Percentiles rank a stretch among this genome's conserved stretches.
Evolutionary conservation across 2,329 filamentous ascomycete species (phyloP).

Genomic region (Penicillium sp.): DNA sequence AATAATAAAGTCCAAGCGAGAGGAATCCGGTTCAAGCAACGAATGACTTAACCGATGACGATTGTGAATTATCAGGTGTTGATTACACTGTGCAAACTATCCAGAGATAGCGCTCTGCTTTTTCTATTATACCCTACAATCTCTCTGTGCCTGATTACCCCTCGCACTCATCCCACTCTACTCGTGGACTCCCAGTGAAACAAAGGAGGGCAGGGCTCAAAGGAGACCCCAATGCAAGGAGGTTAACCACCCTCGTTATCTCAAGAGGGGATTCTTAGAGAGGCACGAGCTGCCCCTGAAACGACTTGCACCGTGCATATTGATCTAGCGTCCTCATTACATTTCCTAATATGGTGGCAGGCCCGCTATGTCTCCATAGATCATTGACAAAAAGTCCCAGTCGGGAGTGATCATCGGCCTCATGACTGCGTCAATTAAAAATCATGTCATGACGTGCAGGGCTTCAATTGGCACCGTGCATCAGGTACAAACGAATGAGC

Average conservation of each 20-base stretch:
- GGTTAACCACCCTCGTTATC: background rate
- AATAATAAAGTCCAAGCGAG: background rate
- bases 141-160: background rate
- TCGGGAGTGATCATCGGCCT: background rate
- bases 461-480: background rate
- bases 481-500: background rate
- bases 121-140: background rate
- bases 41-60: slow-evolving; percentile 5
- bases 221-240: background rate
- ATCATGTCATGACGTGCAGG: background rate
- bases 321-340: slow-evolving; percentile 7
- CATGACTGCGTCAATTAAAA: background rate
- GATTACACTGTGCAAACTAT: background rate
- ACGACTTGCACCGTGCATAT: slow-evolving; percentile 6
- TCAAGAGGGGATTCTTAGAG: background rate
- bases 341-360: slow-evolving; percentile 12
- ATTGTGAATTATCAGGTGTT: background rate
- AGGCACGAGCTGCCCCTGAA: slow-evolving; percentile 20
- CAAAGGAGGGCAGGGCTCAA: slow-evolving; percentile 1
- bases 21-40: slow-evolving; percentile 1
- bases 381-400: background rate
- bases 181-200: background rate
- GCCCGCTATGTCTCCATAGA: slow-evolving; percentile 5
- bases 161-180: background rate
- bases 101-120: background rate